phyloP scores from a whole-genome alignment of 495 filamentous ascomycete species.

The Lasiosphaeriaceae sp. region DNA sequence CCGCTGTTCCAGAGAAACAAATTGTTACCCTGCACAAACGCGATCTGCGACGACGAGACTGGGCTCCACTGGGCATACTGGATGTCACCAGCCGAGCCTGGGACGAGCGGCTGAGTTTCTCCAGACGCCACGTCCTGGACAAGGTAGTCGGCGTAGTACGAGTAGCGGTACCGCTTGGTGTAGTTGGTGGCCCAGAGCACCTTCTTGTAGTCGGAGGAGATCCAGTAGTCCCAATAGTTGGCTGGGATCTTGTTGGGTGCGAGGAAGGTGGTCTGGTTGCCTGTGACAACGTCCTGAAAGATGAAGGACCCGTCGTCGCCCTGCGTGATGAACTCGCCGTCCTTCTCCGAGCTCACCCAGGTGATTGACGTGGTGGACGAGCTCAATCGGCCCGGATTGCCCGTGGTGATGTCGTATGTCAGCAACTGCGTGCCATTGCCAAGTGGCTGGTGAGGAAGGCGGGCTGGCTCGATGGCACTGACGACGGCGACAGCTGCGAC shows the following conservation, averaged over 20 bases:
- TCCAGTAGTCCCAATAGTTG: conserved; percentile 29
- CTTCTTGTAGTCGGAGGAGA: conserved; percentile 37
- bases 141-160: conserved; percentile 55
- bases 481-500: conserved; percentile 12
- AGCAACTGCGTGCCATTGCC: conserved; percentile 38
- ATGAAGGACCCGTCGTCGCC: conserved; percentile 38
- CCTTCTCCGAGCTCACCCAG: conserved; percentile 41
- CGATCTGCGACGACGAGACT: conserved; percentile 41
- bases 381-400: conserved; percentile 25
- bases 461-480: conserved; percentile 32
- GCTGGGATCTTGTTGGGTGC: conserved; percentile 32
- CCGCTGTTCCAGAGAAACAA: conserved; percentile 50
- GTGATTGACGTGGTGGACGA: conserved; percentile 34
- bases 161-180: conserved; percentile 55
- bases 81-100: conserved; percentile 49
- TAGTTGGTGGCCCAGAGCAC: conserved; percentile 53
- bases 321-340: conserved; percentile 48
- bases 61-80: conserved; percentile 53
- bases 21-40: conserved; percentile 55
- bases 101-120: conserved; percentile 38
- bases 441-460: conserved; percentile 35
- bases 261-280: conserved; percentile 45
- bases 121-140: conserved; percentile 47
- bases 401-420: conserved; percentile 40
- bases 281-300: conserved; percentile 47